Evolutionary conservation across 345 rosid genomes (phyloP).

Genomic region (Syzygium aqueum): DNA sequence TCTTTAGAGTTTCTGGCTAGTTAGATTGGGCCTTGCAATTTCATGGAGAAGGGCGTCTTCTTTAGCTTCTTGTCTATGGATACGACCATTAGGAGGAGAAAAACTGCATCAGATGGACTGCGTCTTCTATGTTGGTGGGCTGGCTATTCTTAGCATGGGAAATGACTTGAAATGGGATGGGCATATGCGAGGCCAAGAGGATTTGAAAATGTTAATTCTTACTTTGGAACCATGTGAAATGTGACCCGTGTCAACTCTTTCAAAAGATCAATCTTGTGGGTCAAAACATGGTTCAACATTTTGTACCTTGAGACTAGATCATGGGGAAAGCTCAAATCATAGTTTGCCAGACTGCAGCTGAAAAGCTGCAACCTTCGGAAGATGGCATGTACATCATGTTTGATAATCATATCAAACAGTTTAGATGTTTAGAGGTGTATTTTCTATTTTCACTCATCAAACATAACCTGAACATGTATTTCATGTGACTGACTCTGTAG

Average conservation of each 20-base stretch:
- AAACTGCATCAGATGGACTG: background rate
- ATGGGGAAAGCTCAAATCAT: background rate
- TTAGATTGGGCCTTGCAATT: background rate
- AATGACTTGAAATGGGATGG: background rate
- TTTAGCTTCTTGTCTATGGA: background rate
- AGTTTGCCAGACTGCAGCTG: background rate
- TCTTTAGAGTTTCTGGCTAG: background rate
- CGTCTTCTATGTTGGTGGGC: background rate
- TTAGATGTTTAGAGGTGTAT: background rate
- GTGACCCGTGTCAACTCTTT: background rate
- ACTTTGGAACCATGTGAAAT: background rate
- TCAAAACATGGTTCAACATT: background rate
- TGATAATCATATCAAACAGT: background rate
- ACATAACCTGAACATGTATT: background rate
- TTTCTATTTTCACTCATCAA: background rate
- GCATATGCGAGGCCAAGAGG: background rate
- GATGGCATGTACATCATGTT: background rate
- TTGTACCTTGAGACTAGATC: background rate
- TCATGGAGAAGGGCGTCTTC: background rate
- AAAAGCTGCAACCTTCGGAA: background rate
- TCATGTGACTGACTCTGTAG: constrained; percentile 17
- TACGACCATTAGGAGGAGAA: background rate
- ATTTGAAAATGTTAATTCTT: background rate
- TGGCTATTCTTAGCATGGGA: background rate
- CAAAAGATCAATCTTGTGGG: background rate